Evolutionary conservation across 2,329 filamentous ascomycete species (phyloP), one percentile per base, ranked within the genome.

Genomic region (Microdochium trichocladiopsis): DNA sequence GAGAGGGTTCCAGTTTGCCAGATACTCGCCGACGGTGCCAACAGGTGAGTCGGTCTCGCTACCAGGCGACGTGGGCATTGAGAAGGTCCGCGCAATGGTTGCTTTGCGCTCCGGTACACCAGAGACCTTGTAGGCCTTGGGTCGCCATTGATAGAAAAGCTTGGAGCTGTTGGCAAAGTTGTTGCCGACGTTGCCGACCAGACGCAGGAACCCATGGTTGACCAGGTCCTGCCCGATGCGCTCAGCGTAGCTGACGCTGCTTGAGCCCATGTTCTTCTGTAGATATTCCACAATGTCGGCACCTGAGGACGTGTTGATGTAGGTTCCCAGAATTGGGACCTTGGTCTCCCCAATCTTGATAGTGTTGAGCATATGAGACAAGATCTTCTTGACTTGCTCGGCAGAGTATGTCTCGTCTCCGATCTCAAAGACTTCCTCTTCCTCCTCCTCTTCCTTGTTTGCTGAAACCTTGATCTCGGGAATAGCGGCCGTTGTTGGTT

Each of bases 141-240:
- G 83, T 51, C 90, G 87, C 94, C 94, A 99, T 69, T 99, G 94
- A 69, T 99, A 99, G 67, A 89, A 93, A 84, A 97, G 88, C 71
- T 88, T 90, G 58, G 92, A 96, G 76, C 92, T 97, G 72, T 99
- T 99, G 61, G 93, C 92, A 66, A 99, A 99, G 1, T 87, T 90
- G 71, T 83, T 97, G 55, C 94, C 94, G 51, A 99, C 92, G 62
- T 94, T 96, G 58, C 94, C 94, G 56, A 99, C 83, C 51, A 99
- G 77, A 50, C 94, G 85, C 63, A 99, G 75, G 65, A 96, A 93
- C 36, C 94, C 93, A 65, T 88, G 84, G 25, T 82, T 75, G 50
- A 96, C 86, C 59, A 99, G 77, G 67, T 99, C 94, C 72, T 99
- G 94, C 11, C 94, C 94, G 59, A 99, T 93, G 47, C 88, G 82